Evolutionary conservation across 2,329 filamentous ascomycete genomes (phyloP).

Genomic region (Ploettnerulaceae sp.): DNA sequence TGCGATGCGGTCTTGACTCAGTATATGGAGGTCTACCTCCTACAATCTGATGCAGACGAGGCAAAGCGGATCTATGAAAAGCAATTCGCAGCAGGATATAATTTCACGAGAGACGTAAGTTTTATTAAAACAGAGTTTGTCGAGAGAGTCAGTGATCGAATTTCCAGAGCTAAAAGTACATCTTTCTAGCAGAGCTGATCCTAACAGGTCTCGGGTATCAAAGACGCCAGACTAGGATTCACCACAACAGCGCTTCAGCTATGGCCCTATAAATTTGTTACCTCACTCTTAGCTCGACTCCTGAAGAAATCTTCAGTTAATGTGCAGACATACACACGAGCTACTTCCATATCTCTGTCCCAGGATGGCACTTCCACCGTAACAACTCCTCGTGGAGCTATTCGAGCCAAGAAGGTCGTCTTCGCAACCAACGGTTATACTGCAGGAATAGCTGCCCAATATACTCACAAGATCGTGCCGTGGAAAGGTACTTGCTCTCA

Average conservation of each 20-base stretch:
- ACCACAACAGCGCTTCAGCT: conserved; percentile 30
- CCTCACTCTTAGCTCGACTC: conserved; percentile 39
- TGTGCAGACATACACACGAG: conserved; percentile 48
- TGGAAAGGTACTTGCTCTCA: conserved; percentile 45
- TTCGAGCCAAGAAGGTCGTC: conserved; percentile 51
- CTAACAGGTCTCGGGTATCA: conserved; percentile 19
- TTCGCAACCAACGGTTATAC: conserved; percentile 66
- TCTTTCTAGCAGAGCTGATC: not conserved
- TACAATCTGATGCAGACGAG: conserved; percentile 16
- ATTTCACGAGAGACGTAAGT: conserved; percentile 14
- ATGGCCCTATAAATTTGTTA: conserved; percentile 57
- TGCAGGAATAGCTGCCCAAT: conserved; percentile 53
- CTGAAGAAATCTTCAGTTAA: conserved; percentile 46
- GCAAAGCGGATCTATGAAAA: conserved; percentile 7
- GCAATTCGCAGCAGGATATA: conserved; percentile 18
- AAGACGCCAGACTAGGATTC: conserved; percentile 21
- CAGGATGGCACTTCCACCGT: conserved; percentile 40
- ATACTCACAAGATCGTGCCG: conserved; percentile 56
- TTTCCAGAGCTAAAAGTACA: not conserved
- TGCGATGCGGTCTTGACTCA: conserved; percentile 36
- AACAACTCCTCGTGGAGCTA: conserved; percentile 49
- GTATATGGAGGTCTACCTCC: conserved; percentile 1
- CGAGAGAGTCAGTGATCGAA: conserved; percentile 14
- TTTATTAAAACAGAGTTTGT: conserved; percentile 9
- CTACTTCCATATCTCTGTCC: conserved; percentile 27